These are phyloP conservation scores for Lojkania enalia DNA, from an alignment of 2,329 filamentous ascomycete species.

Conservation along the genomic window DNA sequence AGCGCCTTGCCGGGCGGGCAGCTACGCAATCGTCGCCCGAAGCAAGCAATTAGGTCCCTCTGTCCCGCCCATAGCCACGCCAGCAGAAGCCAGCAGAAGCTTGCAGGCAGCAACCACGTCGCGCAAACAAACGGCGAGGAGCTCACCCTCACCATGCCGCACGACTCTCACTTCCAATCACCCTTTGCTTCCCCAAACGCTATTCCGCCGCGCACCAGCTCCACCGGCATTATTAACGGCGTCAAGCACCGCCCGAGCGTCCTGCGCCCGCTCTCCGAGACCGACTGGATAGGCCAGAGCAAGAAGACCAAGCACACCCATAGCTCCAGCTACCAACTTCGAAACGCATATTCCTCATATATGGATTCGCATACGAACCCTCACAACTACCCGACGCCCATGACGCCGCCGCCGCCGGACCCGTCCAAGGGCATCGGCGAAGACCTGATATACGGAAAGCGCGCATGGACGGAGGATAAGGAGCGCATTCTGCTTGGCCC, in stretches of 20 bases:
- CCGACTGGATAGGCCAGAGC: constrained; percentile 45
- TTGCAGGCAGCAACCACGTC: constrained; percentile 5
- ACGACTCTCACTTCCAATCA: constrained; percentile 17
- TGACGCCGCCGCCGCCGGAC: constrained; percentile 30
- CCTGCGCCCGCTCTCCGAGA: constrained; percentile 43
- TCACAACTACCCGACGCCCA: constrained; percentile 34
- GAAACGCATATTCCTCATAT: constrained; percentile 12
- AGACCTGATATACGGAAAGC: constrained; percentile 48
- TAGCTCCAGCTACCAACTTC: constrained; percentile 18
- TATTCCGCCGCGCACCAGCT: constrained; percentile 46
- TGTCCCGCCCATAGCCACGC: constrained; percentile 2
- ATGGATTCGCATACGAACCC: constrained; percentile 17
- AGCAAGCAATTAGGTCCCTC: too few relatives aligned
- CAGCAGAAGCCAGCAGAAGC: too few relatives aligned
- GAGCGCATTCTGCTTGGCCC: constrained; percentile 77
- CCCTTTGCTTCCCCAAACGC: constrained; percentile 45
- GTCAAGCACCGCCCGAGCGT: constrained; percentile 34
- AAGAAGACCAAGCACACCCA: constrained; percentile 44
- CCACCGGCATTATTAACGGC: constrained; percentile 37
- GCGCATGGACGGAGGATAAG: constrained; percentile 71
- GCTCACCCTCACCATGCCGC: constrained; percentile 21
- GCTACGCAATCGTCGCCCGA: too few relatives aligned
- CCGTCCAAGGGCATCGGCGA: constrained; percentile 35
- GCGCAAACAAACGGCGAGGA: not conserved
- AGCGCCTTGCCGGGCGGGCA: too few relatives aligned